Base-by-base conservation (phyloP, 495 filamentous ascomycete genomes). In the Hyaloscypha hepaticicola region DNA sequence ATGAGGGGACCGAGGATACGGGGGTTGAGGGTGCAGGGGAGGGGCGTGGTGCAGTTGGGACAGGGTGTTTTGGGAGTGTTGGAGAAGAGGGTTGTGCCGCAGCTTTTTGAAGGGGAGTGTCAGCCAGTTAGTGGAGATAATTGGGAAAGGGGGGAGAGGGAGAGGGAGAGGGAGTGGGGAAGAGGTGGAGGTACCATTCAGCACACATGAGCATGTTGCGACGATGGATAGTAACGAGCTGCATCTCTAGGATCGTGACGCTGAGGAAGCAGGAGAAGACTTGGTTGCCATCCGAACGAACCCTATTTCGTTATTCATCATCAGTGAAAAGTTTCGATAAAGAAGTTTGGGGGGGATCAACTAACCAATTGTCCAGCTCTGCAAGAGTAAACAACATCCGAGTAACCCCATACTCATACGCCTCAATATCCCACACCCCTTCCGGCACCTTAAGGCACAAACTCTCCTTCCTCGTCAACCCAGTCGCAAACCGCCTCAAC, bases 241-340 rank as follows among this genome's bases (percentile, higher is more conserved):
- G 80, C 68, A 85, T 75, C 41, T 84, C 83, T 16, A 81, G 72
- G 28, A 88, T 78, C 6, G 85, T 67, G 3, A 88, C 74, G 68
- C 79, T 86, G 59, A 90, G 73, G 64, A 83, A 88, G 27, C 85
- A 87, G 11, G 78, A 82, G 72, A 87, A 86, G 26, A 72, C 71
- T 12, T 78, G 74, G 24, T 52, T 38, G 7, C 69, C 45, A 62
- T 75, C 68, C 2, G 68, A 55, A 25, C 79, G 72, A 9, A 80
- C 82, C 72, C 77, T 69, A 14, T 11, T 16, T 1, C 22, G 22
- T 50, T 12, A 45, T 19, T 67, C 7, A 58, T 51, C 16, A 64
- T 25, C 22, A 28, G 2, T 16, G 3, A 8, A 26, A 59, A 25
- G 21, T 8, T 34, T n/a, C 14, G 22, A 34, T 64, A 61, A 34